Evolutionary conservation across 192 early-diverging fungal genomes (phyloP).

Genomic region (Umbelopsis sp.): DNA sequence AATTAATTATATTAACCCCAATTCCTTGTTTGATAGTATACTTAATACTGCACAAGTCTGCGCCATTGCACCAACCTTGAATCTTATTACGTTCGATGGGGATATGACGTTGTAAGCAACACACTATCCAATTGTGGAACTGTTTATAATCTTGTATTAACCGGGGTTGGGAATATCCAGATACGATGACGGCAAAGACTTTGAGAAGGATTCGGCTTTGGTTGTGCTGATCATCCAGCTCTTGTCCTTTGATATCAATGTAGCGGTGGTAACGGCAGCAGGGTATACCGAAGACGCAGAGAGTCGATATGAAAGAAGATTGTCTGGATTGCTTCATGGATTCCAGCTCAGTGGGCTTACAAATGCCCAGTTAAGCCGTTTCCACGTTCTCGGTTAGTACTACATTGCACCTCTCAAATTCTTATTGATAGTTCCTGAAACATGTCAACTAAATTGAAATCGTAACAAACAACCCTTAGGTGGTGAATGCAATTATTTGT

Average conservation of each 20-base stretch:
- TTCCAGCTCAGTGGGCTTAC: constrained; percentile 54
- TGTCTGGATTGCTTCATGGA: constrained; percentile 73
- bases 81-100: constrained; percentile 91
- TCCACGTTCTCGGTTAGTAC: constrained; percentile 72
- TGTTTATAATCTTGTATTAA: background rate
- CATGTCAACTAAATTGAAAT: too few species aligned
- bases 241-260: constrained; percentile 62
- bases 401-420: too few species aligned
- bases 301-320: constrained; percentile 73
- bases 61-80: constrained; percentile 70
- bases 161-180: background rate
- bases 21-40: constrained; percentile 45
- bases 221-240: constrained; percentile 68
- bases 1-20: background rate
- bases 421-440: too few species aligned
- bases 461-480: constrained; percentile 43
- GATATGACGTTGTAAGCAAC: constrained; percentile 87
- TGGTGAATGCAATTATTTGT: constrained; percentile 92
- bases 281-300: constrained; percentile 75
- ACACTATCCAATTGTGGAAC: too few species aligned
- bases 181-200: constrained; percentile 76
- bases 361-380: constrained; percentile 52
- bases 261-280: constrained; percentile 92
- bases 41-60: constrained; percentile 86
- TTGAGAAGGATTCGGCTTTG: constrained; percentile 68